These are phyloP conservation scores for Trichoderma hamatum DNA, from an alignment of 2,329 filamentous ascomycete genomes.

Conservation along the genomic window DNA sequence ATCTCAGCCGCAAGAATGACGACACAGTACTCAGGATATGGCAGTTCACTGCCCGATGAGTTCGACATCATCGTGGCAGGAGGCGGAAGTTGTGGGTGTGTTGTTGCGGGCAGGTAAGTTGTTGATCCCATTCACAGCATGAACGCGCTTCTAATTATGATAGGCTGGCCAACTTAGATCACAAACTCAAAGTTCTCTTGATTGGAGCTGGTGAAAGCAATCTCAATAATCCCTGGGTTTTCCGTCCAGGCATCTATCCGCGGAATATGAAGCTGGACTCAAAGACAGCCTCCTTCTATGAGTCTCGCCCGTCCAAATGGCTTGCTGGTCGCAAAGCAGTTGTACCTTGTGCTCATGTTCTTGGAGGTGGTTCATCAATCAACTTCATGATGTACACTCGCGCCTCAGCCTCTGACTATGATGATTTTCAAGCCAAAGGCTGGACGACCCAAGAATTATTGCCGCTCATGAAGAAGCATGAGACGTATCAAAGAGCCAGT, in stretches of 20 bases:
- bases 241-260: slow-evolving; percentile 29
- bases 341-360: slow-evolving; percentile 30
- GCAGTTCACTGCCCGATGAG: slow-evolving; percentile 15
- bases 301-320: slow-evolving; percentile 27
- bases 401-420: slow-evolving; percentile 31
- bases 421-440: slow-evolving; percentile 31
- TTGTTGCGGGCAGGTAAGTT: slow-evolving; percentile 9
- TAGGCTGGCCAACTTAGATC: slow-evolving; percentile 29
- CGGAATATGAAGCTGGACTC: slow-evolving; percentile 26
- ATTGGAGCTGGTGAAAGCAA: slow-evolving; percentile 32
- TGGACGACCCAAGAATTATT: slow-evolving; percentile 32
- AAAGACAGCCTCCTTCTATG: slow-evolving; percentile 31
- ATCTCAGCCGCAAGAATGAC: not conserved
- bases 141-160: not conserved
- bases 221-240: slow-evolving; percentile 30
- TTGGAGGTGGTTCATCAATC: slow-evolving; percentile 34
- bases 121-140: not conserved
- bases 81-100: slow-evolving; percentile 25
- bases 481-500: slow-evolving; percentile 35
- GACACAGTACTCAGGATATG: slow-evolving; percentile 14
- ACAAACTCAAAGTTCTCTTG: slow-evolving; percentile 30
- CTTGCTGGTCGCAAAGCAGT: slow-evolving; percentile 28
- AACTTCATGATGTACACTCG: slow-evolving; percentile 34
- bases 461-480: slow-evolving; percentile 32
- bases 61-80: slow-evolving; percentile 33